phyloP scores from a whole-genome alignment of 2,329 filamentous ascomycete genomes.

The Paradendryphiella salina region DNA sequence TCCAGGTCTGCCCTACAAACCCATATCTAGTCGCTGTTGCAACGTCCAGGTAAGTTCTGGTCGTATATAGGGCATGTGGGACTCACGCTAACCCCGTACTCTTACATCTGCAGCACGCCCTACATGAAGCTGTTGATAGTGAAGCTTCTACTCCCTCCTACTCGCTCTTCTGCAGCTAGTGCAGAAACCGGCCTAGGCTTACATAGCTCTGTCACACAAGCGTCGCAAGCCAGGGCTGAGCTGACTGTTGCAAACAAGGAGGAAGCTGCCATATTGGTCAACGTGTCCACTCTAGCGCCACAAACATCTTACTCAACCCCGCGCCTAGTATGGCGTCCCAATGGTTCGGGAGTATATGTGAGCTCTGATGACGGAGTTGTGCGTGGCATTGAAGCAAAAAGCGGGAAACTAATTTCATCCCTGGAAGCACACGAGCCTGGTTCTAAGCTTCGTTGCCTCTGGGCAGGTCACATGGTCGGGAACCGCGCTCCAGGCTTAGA shows the following conservation, averaged over 20 bases:
- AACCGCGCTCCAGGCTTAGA: slow-evolving; percentile 22
- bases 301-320: slow-evolving; percentile 65
- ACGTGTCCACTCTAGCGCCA: slow-evolving; percentile 63
- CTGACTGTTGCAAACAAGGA: slow-evolving; percentile 60
- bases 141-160: slow-evolving; percentile 57
- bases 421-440: slow-evolving; percentile 61
- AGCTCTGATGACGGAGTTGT: slow-evolving; percentile 67
- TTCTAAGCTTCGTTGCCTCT: slow-evolving; percentile 62
- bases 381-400: slow-evolving; percentile 61
- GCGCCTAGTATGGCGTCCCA: slow-evolving; percentile 63
- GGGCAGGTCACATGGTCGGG: slow-evolving; percentile 54
- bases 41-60: slow-evolving; percentile 50
- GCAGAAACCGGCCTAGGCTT: slow-evolving; percentile 8
- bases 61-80: background rate
- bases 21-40: slow-evolving; percentile 60
- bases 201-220: slow-evolving; percentile 50
- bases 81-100: background rate
- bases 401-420: slow-evolving; percentile 58
- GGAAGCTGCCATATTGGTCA: slow-evolving; percentile 62
- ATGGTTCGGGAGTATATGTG: slow-evolving; percentile 65
- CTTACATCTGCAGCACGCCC: slow-evolving; percentile 50
- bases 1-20: slow-evolving; percentile 61
- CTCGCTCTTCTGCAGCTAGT: slow-evolving; percentile 7
- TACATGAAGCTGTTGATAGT: slow-evolving; percentile 66
- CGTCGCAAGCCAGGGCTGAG: slow-evolving; percentile 56